Evolutionary conservation across 257 asterid genomes (phyloP).

Genomic region (Cordia subcordata): DNA sequence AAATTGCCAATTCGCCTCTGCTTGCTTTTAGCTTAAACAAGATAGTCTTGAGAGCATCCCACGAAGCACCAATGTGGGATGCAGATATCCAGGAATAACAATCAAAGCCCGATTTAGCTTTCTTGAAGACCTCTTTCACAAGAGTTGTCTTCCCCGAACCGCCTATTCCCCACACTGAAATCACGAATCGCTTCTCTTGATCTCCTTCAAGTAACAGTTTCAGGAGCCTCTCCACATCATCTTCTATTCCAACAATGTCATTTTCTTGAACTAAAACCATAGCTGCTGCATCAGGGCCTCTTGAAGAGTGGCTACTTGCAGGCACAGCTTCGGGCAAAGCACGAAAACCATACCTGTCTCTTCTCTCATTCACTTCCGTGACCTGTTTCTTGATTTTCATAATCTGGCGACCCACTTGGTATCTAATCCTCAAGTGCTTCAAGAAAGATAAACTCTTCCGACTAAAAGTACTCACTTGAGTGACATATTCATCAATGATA

Average conservation of each 20-base stretch:
- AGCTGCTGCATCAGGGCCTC: slow-evolving; percentile 7
- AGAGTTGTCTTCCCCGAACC: slow-evolving; percentile 26
- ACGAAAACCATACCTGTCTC: slow-evolving; percentile 11
- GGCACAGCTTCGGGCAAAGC: background rate
- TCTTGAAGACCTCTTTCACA: slow-evolving; percentile 14
- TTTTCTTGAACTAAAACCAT: slow-evolving; percentile 5
- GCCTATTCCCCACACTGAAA: slow-evolving; percentile 17
- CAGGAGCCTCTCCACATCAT: background rate
- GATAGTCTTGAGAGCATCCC: slow-evolving; percentile 8
- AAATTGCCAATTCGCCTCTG: slow-evolving; percentile 4
- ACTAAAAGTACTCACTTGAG: background rate
- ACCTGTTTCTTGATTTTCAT: slow-evolving; percentile 9
- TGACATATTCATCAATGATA: slow-evolving; percentile 15
- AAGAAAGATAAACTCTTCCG: slow-evolving; percentile 8
- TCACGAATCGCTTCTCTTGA: background rate
- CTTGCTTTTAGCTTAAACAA: slow-evolving; percentile 3
- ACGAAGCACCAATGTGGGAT: slow-evolving; percentile 1
- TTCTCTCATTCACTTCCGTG: slow-evolving; percentile 9
- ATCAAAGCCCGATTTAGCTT: slow-evolving; percentile 7
- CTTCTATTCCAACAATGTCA: slow-evolving; percentile 12
- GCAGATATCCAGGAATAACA: slow-evolving; percentile 19
- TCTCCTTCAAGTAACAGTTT: slow-evolving; percentile 7
- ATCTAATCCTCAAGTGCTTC: slow-evolving; percentile 1
- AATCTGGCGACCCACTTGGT: slow-evolving; percentile 4
- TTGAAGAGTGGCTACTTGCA: slow-evolving; percentile 1